Conservation (phyloP, 495 filamentous ascomycete genomes). For the Tuber indicum region DNA sequence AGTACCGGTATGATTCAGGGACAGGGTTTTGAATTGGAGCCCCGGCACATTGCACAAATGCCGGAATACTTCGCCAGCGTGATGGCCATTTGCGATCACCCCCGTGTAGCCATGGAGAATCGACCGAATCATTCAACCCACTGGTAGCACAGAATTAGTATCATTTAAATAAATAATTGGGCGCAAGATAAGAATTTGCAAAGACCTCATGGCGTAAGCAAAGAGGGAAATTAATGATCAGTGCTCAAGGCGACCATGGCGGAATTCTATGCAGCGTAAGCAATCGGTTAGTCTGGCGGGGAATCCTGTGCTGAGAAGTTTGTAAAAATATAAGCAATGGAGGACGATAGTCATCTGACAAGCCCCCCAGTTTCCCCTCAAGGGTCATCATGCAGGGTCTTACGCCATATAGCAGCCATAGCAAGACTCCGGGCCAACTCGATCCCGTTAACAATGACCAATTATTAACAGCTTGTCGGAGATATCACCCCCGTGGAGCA, state of each 20-base stretch:
- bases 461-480: not conserved
- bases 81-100: not conserved
- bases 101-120: conserved; percentile 2
- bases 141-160: not conserved
- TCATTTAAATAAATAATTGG: not conserved
- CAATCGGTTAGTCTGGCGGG: not conserved
- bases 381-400: not conserved
- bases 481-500: not conserved
- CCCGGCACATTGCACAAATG: not conserved
- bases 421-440: not conserved
- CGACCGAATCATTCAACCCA: not conserved
- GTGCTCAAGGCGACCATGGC: not conserved
- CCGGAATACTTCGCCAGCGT: not conserved
- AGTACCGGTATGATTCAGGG: not conserved
- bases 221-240: not conserved
- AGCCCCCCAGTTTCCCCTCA: not conserved
- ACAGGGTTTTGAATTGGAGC: not conserved
- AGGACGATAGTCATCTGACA: not conserved
- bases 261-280: not conserved
- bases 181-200: not conserved
- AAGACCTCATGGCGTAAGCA: not conserved
- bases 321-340: not conserved
- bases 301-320: not conserved
- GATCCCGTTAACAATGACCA: not conserved
- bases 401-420: not conserved